These are phyloP conservation scores for Pachyrhizus erosus DNA, from an alignment of 306 rosid species.

Conservation along the genomic window DNA sequence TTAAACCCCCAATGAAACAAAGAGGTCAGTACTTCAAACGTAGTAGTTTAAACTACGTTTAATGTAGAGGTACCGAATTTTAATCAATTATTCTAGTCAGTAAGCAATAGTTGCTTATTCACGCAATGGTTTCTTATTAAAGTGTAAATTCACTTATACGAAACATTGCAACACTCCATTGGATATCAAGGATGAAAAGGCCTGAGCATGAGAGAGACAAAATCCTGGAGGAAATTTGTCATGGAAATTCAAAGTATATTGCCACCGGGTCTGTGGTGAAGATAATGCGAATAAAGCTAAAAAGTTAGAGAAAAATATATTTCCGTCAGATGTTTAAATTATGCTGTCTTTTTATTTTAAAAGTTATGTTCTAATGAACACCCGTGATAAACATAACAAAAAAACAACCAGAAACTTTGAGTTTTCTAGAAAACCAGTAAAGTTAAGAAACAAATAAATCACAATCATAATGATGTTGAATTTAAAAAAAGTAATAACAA, in stretches of 20 bases:
- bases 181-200: not conserved
- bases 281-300: not conserved
- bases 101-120: too few species aligned
- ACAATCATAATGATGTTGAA: not conserved
- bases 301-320: not conserved
- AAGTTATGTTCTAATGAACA: too few species aligned
- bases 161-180: not conserved
- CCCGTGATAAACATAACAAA: not conserved
- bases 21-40: not conserved
- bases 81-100: not conserved
- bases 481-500: not conserved
- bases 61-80: not conserved
- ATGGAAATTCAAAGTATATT: not conserved
- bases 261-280: not conserved
- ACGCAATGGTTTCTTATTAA: not conserved
- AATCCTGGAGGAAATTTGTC: not conserved
- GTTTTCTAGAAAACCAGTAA: constrained; percentile 3
- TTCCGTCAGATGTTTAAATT: too few species aligned
- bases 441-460: constrained; percentile 9
- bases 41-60: not conserved
- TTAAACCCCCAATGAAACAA: not conserved
- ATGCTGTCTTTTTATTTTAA: too few species aligned
- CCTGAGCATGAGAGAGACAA: not conserved
- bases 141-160: not conserved
- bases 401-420: not conserved